phyloP scores from a whole-genome alignment of 495 filamentous ascomycete genomes.

The Delitschia confertaspora region DNA sequence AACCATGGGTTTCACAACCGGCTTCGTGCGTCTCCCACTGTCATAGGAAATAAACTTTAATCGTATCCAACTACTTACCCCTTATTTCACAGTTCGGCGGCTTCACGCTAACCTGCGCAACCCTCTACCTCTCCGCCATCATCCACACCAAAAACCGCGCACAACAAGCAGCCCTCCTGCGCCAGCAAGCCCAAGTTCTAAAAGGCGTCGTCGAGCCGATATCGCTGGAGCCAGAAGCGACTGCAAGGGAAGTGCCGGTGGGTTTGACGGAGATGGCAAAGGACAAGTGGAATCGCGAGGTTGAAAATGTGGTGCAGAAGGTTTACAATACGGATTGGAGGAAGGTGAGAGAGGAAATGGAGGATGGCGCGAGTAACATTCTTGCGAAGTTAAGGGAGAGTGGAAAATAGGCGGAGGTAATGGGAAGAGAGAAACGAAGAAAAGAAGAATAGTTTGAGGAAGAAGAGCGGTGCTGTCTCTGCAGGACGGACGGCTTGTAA shows the following conservation, averaged over 20 bases:
- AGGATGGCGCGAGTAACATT: constrained; percentile 26
- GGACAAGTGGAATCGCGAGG: constrained; percentile 36
- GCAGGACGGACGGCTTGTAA: background rate
- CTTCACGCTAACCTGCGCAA: constrained; percentile 70
- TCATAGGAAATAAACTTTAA: too few species aligned
- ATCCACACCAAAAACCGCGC: constrained; percentile 64
- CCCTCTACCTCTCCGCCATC: constrained; percentile 71
- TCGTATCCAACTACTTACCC: constrained; percentile 7
- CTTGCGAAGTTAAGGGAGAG: constrained; percentile 28
- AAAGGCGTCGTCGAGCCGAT: constrained; percentile 40
- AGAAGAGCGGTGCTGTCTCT: too few species aligned
- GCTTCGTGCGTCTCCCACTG: constrained; percentile 1
- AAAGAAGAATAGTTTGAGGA: background rate
- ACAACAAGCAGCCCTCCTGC: constrained; percentile 61
- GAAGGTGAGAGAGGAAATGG: constrained; percentile 28
- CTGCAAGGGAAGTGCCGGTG: constrained; percentile 34
- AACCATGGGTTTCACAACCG: constrained; percentile 5
- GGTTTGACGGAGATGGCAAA: constrained; percentile 35
- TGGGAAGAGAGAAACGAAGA: background rate
- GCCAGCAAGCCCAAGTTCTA: constrained; percentile 56
- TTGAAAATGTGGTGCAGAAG: constrained; percentile 31
- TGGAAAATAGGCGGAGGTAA: constrained; percentile 1
- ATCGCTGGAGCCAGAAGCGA: constrained; percentile 65
- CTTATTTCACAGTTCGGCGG: constrained; percentile 58
- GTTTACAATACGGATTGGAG: constrained; percentile 33